Evolutionary conservation across 2,329 filamentous ascomycete genomes (phyloP).

Genomic region (Claviceps monticola): DNA sequence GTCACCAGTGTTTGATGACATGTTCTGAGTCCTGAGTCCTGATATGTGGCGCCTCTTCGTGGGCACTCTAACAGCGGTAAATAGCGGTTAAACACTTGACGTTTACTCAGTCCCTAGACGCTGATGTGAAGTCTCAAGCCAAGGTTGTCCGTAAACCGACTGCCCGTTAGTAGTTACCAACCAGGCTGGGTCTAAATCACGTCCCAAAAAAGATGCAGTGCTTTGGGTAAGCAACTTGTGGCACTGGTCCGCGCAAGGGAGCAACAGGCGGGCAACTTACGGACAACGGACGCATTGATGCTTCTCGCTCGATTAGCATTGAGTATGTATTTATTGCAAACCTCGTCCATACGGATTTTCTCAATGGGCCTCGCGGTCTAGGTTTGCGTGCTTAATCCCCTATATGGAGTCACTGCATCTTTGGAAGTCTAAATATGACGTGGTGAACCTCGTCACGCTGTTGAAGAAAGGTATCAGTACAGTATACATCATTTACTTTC

Average conservation of each 20-base stretch:
- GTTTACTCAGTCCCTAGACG: not conserved
- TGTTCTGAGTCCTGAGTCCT: no score
- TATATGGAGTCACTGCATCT: no score
- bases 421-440: no score
- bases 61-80: not conserved
- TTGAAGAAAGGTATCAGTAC: no score
- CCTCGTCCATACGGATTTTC: no score
- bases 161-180: not conserved
- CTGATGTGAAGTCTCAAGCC: not conserved
- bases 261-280: not conserved
- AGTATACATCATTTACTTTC: no score
- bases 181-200: not conserved
- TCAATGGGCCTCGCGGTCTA: no score
- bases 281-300: not conserved
- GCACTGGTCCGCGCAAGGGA: not conserved
- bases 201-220: not conserved
- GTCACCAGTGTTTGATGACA: no score
- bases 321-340: not conserved
- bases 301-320: not conserved
- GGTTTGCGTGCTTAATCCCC: no score
- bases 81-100: not conserved
- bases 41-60: no score
- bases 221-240: not conserved
- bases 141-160: not conserved
- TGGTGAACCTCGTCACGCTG: no score